Evolutionary conservation across 1,139 yeast genomes (phyloP), one percentile per base, ranked within the genome.

Genomic region (Saccharomyces hybrid): DNA sequence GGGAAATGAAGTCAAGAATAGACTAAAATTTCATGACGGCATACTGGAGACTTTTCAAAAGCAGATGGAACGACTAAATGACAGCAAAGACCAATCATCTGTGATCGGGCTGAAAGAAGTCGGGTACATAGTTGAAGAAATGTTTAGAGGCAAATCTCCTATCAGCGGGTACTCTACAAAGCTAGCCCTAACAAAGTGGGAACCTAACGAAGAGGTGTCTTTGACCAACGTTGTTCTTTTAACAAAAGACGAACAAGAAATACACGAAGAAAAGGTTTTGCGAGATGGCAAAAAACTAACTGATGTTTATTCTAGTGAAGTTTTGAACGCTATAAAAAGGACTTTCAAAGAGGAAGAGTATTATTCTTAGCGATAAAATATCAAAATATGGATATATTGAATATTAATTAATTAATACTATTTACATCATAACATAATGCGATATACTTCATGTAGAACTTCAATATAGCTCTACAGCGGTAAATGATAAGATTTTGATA

Each of bases 111-210:
- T 84, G 53, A 73, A 73, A 52, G 99, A 93, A 58, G 84, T 88
- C 24, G 88, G 83, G 52, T 93, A 90, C 65, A 76, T 93, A n/a
- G 77, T 91, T 50, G 98, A 91, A 65, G 99, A 93, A 71, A 84
- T 93, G 1, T 93, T 83, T 75, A 81, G 95, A 58, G 98, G 98
- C 8, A 89, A 89, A 68, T 86, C 96, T 0, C 95, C 93, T 24
- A 79, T 93, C 24, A 84, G 95, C n/a, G 88, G 91, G 29, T 88
- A 78, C 65, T 83, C 91, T 12, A 86, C 95, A 1, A 81, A 90
- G 62, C 74, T 91, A 57, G 81, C 91, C 1, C 76, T 93, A 53
- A 83, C 95, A 0, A 77, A 86, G 66, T 93, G 99, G 99, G 86
- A 84, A 60, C 89, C 90, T 3, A 63, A 69, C 1, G 75, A 80